Percentiles rank a stretch among this genome's conserved stretches.
Conservation (phyloP, 2,329 filamentous ascomycete genomes). For the Magnaporthiopsis incrustans region DNA sequence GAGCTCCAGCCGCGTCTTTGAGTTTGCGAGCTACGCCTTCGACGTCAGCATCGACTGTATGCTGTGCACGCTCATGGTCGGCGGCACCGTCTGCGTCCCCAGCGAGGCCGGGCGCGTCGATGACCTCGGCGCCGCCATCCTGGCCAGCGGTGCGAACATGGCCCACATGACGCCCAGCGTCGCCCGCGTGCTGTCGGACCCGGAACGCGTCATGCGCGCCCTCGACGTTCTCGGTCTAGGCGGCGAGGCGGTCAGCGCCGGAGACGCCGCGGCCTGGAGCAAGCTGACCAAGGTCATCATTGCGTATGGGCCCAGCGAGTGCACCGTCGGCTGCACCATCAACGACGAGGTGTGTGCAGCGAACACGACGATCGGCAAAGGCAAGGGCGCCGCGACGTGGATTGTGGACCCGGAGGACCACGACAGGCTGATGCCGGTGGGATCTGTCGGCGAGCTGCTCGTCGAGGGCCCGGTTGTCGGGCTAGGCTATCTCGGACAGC, state of each 20-base stretch:
- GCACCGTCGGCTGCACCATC: slow-evolving; percentile 33
- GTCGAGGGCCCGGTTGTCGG: slow-evolving; percentile 38
- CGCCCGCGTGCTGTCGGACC: slow-evolving; percentile 20
- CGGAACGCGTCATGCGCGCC: slow-evolving; percentile 33
- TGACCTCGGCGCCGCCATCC: slow-evolving; percentile 21
- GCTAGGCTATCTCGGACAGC: slow-evolving; percentile 31
- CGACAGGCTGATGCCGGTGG: slow-evolving; percentile 20
- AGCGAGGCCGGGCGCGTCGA: slow-evolving; percentile 28
- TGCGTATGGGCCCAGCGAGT: slow-evolving; percentile 46
- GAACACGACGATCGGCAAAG: slow-evolving; percentile 15
- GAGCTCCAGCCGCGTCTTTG: slow-evolving; percentile 20
- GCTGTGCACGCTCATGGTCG: slow-evolving; percentile 26
- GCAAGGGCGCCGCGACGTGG: slow-evolving; percentile 12
- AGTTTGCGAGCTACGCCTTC: slow-evolving; percentile 33
- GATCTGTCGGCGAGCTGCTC: slow-evolving; percentile 25
- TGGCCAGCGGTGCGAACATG: slow-evolving; percentile 13
- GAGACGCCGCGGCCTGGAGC: slow-evolving; percentile 39
- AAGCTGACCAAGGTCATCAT: slow-evolving; percentile 36
- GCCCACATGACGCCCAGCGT: slow-evolving; percentile 16
- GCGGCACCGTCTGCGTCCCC: slow-evolving; percentile 30
- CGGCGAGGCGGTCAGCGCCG: slow-evolving; percentile 44
- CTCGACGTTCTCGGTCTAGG: slow-evolving; percentile 39
- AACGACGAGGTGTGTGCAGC: slow-evolving; percentile 18
- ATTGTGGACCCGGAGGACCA: slow-evolving; percentile 20
- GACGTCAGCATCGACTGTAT: slow-evolving; percentile 32